phyloP scores from a whole-genome alignment of 83 land plant genomes.

The Picea mariana region DNA sequence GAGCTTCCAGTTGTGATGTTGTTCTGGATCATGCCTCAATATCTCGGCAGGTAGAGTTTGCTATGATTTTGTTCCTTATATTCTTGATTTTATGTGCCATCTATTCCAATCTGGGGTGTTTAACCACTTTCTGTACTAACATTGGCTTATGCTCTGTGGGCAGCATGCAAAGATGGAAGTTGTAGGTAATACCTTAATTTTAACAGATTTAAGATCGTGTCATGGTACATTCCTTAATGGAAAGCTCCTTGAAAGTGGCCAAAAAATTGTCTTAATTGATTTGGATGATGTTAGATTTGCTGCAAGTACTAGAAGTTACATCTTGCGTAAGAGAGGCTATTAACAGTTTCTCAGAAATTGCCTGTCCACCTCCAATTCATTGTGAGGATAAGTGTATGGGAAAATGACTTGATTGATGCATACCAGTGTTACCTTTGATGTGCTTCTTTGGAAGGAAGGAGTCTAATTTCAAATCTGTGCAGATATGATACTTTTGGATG shows the following conservation, averaged over 20 bases:
- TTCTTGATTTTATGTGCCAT: neutral
- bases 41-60: slow-evolving; percentile 31
- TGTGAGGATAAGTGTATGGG: neutral
- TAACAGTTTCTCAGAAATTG: neutral
- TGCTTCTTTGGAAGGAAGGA: too few species aligned
- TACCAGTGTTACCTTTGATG: too few species aligned
- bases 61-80: neutral
- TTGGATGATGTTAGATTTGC: slow-evolving; percentile 28
- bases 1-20: slow-evolving; percentile 27
- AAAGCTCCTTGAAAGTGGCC: slow-evolving; percentile 19
- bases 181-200: neutral
- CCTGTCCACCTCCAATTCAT: neutral
- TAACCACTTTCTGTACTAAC: neutral
- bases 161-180: slow-evolving; percentile 27
- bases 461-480: too few species aligned
- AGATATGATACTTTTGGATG: too few species aligned
- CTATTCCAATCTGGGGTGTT: neutral
- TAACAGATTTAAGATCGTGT: slow-evolving; percentile 20
- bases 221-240: slow-evolving; percentile 33
- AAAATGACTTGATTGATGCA: neutral
- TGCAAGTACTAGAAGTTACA: slow-evolving; percentile 31
- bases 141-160: neutral
- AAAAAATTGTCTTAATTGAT: slow-evolving; percentile 16
- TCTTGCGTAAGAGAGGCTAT: slow-evolving; percentile 1
- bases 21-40: slow-evolving; percentile 39